Evolutionary conservation across 2,329 filamentous ascomycete genomes (phyloP), one percentile per base, ranked within the genome.

Genomic region (Ambrosiella xylebori): DNA sequence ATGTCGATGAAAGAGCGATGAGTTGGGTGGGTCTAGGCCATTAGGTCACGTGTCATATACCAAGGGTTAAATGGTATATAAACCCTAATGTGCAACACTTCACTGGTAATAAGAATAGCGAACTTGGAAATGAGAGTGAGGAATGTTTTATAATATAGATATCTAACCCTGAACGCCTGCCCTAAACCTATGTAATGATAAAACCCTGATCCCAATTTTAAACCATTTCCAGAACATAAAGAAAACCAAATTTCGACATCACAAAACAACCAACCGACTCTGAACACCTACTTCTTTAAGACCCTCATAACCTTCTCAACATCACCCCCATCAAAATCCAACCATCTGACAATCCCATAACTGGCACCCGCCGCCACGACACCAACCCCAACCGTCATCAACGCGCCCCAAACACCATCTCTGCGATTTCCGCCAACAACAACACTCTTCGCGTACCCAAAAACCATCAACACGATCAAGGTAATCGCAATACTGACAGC

Each of bases 381-480:
- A 37, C 83, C 83, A 50, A 86, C 77, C 17, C 82, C 64, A 50
- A 84, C 69, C 66, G 84, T 86, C 69, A 85, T 79, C 36, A 81
- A 54, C 0, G 81, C 81, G 6, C 81, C 81, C 68, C 74, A 76
- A 12, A 80, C 63, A 8, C 78, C 80, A 1, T 77, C 75, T 61
- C 68, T 68, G 27, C 49, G 49, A 35, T 50, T 58, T 8, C 51
- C 41, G 58, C 72, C 73, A 0, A 79, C 73, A 11, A 79, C 71
- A 38, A 70, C 76, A 17, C 80, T 82, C 71, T 85, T 85, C 58
- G 75, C 71, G 63, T 81, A 83, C n/a, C 82, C 82, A 65, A 86
- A 86, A 2, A 70, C 67, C 57, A 85, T 76, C 49, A 86, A 67
- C 1, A 80, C 77, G 7, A 81, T 65, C 11, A 79, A 74, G 64